Percentiles rank a stretch among this genome's conserved stretches.
Evolutionary conservation across 495 filamentous ascomycete species (phyloP).

Genomic region (Xylaria telfairii): DNA sequence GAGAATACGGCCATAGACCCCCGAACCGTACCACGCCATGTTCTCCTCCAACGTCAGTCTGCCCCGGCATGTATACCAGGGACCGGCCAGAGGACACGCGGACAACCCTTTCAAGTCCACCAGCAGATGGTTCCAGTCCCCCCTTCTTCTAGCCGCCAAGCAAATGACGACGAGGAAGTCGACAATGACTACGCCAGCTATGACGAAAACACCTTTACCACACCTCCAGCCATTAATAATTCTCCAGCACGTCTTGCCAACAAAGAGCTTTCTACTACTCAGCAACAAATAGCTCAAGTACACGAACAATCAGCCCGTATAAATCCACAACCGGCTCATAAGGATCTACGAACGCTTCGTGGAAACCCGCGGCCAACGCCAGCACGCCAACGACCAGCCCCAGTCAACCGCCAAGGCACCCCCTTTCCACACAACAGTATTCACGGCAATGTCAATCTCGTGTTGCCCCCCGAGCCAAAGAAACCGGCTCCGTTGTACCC

Average conservation of each 20-base stretch:
- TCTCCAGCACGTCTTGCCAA: background rate
- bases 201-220: background rate
- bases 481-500: background rate
- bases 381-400: background rate
- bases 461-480: background rate
- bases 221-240: background rate
- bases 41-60: constrained; percentile 22
- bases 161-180: background rate
- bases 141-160: background rate
- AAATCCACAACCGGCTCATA: background rate
- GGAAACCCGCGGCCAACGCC: background rate
- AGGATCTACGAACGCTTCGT: background rate
- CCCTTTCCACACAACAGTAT: background rate
- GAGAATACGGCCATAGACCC: constrained; percentile 26
- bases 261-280: background rate
- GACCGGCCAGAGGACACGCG: background rate
- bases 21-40: constrained; percentile 19
- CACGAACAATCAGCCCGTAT: background rate
- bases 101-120: constrained; percentile 9
- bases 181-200: background rate
- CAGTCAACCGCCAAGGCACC: background rate
- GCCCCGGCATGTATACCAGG: background rate
- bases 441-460: background rate
- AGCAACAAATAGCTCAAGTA: no score
- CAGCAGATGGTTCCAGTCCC: background rate